These are phyloP conservation scores for Claviceps maximensis DNA, from an alignment of 2,329 filamentous ascomycete species.

Conservation along the genomic window DNA sequence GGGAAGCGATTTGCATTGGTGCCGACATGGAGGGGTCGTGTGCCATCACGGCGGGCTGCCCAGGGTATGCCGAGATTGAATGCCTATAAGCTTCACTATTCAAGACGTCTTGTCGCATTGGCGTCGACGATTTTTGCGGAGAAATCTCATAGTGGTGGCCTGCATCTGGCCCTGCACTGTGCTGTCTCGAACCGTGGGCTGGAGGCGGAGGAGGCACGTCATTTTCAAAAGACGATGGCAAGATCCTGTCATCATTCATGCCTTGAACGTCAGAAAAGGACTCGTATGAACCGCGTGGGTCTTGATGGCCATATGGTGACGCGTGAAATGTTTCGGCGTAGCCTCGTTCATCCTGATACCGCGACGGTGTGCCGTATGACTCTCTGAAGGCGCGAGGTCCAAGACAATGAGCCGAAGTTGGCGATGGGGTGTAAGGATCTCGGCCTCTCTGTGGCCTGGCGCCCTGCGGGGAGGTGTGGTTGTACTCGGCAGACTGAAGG, in stretches of 20 bases:
- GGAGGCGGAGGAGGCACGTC: conserved; percentile 43
- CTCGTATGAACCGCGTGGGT: conserved; percentile 22
- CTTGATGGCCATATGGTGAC: conserved; percentile 25
- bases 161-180: conserved; percentile 29
- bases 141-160: conserved; percentile 27
- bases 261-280: conserved; percentile 21
- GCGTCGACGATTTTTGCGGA: conserved; percentile 32
- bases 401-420: conserved; percentile 17
- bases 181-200: conserved; percentile 36
- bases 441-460: conserved; percentile 12
- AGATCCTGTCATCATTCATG: conserved; percentile 19
- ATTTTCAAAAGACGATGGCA: conserved; percentile 24
- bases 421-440: conserved; percentile 23
- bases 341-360: conserved; percentile 24
- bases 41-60: conserved; percentile 38
- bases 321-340: conserved; percentile 18
- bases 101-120: conserved; percentile 46
- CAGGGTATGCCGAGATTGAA: conserved; percentile 36
- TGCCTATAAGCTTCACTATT: conserved; percentile 43
- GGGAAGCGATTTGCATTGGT: conserved; percentile 15
- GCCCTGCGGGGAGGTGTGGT: conserved; percentile 20
- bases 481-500: conserved; percentile 39
- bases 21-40: conserved; percentile 34
- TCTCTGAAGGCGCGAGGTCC: conserved; percentile 22
- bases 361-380: conserved; percentile 21